Conservation (phyloP, 805 yeast species). For the Candida insectalens region DNA sequence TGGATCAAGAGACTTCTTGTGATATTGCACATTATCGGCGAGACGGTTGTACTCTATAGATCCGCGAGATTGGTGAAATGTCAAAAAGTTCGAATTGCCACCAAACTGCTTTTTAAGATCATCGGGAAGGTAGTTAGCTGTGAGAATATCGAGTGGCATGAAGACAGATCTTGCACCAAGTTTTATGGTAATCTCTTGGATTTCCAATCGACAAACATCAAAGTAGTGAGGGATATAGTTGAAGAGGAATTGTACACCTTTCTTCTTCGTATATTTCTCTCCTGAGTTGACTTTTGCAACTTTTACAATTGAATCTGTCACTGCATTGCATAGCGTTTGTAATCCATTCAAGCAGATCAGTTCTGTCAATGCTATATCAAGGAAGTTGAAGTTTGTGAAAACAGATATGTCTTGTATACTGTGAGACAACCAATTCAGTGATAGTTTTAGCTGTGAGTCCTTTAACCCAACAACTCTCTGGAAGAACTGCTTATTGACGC, state of each 20-base stretch:
- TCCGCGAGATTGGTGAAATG: no score
- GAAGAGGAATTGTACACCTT: no score
- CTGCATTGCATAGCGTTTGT: no score
- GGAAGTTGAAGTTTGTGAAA: not conserved
- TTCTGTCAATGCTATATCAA: not conserved
- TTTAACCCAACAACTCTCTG: constrained; percentile 3
- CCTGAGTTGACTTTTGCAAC: no score
- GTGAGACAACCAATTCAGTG: not conserved
- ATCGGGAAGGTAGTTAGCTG: constrained; percentile 4
- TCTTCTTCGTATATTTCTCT: no score
- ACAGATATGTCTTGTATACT: no score
- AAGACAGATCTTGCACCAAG: constrained; percentile 15
- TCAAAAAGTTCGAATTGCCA: constrained; percentile 4
- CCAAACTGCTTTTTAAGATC: not conserved
- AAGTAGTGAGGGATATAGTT: no score
- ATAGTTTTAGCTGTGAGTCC: constrained; percentile 11
- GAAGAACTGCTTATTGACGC: constrained; percentile 5
- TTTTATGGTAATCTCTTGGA: constrained; percentile 6
- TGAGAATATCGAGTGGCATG: constrained; percentile 6
- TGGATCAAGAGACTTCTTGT: no score
- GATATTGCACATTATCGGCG: no score
- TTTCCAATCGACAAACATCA: constrained; percentile 15
- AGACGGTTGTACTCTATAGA: no score
- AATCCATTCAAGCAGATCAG: not conserved
- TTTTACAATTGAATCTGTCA: no score